Evolutionary conservation across 176 grass and related monocot genomes (phyloP).

Genomic region (Tillandsia fasciculata): DNA sequence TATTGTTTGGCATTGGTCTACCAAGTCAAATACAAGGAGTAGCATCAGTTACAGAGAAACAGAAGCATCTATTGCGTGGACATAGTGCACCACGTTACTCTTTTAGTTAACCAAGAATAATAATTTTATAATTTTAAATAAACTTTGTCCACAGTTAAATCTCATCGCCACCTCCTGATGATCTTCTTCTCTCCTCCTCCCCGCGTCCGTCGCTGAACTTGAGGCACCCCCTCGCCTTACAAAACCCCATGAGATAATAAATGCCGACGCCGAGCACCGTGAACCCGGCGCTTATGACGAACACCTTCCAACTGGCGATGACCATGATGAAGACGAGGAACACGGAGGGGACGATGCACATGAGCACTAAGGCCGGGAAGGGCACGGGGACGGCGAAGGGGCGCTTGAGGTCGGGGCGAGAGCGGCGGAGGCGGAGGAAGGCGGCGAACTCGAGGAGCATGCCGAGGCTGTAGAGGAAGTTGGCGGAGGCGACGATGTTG

Average conservation of each 20-base stretch:
- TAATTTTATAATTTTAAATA: too few species aligned
- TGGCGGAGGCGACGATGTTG: constrained; percentile 64
- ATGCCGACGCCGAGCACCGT: constrained; percentile 35
- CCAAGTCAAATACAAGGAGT: too few species aligned
- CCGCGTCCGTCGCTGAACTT: constrained; percentile 21
- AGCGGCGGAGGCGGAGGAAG: constrained; percentile 62
- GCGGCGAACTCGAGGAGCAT: constrained; percentile 90
- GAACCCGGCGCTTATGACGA: constrained; percentile 40
- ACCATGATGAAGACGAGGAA: constrained; percentile 89
- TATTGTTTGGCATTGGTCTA: too few species aligned
- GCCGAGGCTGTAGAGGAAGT: constrained; percentile 90
- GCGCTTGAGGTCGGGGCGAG: constrained; percentile 25
- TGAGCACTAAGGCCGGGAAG: constrained; percentile 17
- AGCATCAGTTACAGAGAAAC: too few species aligned
- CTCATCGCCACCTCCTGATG: background rate
- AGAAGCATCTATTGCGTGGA: too few species aligned
- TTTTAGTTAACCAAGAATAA: too few species aligned
- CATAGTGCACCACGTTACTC: too few species aligned
- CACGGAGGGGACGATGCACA: constrained; percentile 57
- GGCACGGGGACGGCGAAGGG: constrained; percentile 50
- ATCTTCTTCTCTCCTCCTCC: constrained; percentile 2
- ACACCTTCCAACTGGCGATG: constrained; percentile 78
- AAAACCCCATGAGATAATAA: constrained; percentile 49
- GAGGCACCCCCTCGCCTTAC: constrained; percentile 39
- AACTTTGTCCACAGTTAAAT: too few species aligned